Conservation (phyloP, 331 rosid genomes). For the Pyracantha coccinea region DNA sequence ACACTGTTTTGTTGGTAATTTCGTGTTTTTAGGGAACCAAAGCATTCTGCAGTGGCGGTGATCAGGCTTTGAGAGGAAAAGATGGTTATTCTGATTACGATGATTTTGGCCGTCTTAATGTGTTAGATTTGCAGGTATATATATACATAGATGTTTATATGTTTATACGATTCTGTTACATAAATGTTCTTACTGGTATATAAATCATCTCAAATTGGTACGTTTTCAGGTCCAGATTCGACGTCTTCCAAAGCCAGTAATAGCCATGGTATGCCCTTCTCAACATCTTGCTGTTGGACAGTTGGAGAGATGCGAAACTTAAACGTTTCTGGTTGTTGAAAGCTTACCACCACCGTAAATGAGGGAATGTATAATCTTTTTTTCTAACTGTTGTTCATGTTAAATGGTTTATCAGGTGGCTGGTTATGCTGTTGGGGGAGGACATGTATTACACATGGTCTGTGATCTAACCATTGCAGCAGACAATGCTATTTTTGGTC, state of each 20-base stretch:
- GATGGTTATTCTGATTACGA: slow-evolving; percentile 75
- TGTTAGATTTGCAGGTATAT: slow-evolving; percentile 79
- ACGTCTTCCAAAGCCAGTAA: slow-evolving; percentile 93
- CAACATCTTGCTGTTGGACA: background rate
- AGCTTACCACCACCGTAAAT: background rate
- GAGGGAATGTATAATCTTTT: background rate
- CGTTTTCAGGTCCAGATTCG: slow-evolving; percentile 68
- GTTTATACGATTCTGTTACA: background rate
- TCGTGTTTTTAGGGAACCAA: slow-evolving; percentile 54
- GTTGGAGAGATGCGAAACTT: background rate
- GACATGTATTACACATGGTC: slow-evolving; percentile 76
- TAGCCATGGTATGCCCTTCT: slow-evolving; percentile 64
- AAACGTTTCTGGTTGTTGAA: background rate
- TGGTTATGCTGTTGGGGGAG: slow-evolving; percentile 97
- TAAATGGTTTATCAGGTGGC: slow-evolving; percentile 50
- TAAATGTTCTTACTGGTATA: background rate
- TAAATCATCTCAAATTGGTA: background rate
- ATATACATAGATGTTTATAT: no score
- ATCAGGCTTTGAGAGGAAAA: slow-evolving; percentile 65
- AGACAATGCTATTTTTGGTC: slow-evolving; percentile 86
- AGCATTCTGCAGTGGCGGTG: slow-evolving; percentile 89
- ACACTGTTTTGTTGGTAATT: background rate
- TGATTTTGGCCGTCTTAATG: slow-evolving; percentile 63
- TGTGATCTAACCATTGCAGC: slow-evolving; percentile 75
- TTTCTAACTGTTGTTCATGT: background rate